Evolutionary conservation across 495 filamentous ascomycete genomes (phyloP), one percentile per base, ranked within the genome.

Genomic region (Penicillium psychrofluorescens): DNA sequence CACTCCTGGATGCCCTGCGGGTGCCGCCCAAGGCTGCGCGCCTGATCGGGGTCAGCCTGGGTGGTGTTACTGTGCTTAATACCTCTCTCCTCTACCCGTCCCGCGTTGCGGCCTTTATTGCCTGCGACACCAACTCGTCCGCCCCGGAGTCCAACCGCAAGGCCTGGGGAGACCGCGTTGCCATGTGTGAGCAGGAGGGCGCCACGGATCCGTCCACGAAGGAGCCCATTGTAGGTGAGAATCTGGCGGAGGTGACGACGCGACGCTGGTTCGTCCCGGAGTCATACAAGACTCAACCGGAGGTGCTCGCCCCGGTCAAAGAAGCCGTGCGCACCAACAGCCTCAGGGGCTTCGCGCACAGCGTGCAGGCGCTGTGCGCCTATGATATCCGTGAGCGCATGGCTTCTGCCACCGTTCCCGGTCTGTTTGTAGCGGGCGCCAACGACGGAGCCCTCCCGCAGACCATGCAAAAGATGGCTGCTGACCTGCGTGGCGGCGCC

Each of bases 131-230:
- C 53, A 88, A 85, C 59, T 75, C 76, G 6, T 71, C 77, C 7
- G 75, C 76, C 0, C 81, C 81, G 35, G 68, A 80, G 29, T 79
- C 80, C 13, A 90, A 90, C 64, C 76, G 76, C 7, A 76, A 76
- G 37, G 84, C 84, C 2, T 92, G 87, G 87, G 78, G 76, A 41
- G 84, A 88, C 37, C 81, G 87, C 11, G 84, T 85, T 41, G 79
- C 69, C 2, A 55, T 88, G n/a, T 77, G 80, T 0, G 81, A 85
- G 58, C 62, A 65, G 15, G 72, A 81, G 37, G 72, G 72, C 29
- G 71, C 72, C 14, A 53, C 43, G 2, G 50, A 64, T 41, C 45
- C 55, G 3, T 47, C 55, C n/a, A 64, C 68, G 5, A 72, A 77
- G 0, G 76, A 84, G 48, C 54, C 50, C 0, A 68, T 78, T 33